phyloP scores from a whole-genome alignment of 352 stramenopile species.

The Pythium monospermum region DNA sequence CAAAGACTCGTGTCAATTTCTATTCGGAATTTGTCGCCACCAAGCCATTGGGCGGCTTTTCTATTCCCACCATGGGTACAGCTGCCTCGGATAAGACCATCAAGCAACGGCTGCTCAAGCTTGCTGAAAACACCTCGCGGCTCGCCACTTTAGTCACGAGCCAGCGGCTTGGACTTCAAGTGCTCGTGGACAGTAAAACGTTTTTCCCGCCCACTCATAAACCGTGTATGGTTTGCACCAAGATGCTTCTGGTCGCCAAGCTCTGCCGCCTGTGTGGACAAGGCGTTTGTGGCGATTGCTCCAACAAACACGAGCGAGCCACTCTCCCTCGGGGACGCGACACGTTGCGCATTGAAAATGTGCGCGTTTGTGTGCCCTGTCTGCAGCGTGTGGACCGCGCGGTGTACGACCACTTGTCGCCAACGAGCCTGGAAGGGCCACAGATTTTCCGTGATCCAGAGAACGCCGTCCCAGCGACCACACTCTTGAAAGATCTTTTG shows the following conservation, averaged over 20 bases:
- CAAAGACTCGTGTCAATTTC: slow-evolving; percentile 10
- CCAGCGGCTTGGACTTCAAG: slow-evolving; percentile 52
- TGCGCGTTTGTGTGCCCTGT: slow-evolving; percentile 49
- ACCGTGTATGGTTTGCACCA: slow-evolving; percentile 53
- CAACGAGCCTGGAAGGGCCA: slow-evolving; percentile 13
- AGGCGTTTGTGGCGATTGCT: slow-evolving; percentile 48
- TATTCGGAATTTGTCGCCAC: slow-evolving; percentile 5
- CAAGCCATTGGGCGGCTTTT: not conserved
- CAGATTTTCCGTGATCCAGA: slow-evolving; percentile 5
- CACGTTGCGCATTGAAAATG: slow-evolving; percentile 6
- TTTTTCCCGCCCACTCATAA: slow-evolving; percentile 41
- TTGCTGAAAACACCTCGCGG: slow-evolving; percentile 11
- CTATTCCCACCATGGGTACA: not conserved
- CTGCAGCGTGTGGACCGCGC: slow-evolving; percentile 47
- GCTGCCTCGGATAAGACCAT: slow-evolving; percentile 6
- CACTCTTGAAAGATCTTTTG: slow-evolving; percentile 29
- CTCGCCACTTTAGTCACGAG: slow-evolving; percentile 42
- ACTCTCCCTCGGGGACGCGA: not conserved
- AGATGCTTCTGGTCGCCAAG: slow-evolving; percentile 31
- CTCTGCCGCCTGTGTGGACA: slow-evolving; percentile 59
- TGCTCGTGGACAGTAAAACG: slow-evolving; percentile 28
- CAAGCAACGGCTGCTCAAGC: slow-evolving; percentile 11
- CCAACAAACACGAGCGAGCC: slow-evolving; percentile 21
- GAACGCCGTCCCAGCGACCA: slow-evolving; percentile 14
- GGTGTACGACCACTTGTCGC: slow-evolving; percentile 28